Evolutionary conservation across 2,329 filamentous ascomycete species (phyloP), one percentile per base, ranked within the genome.

Genomic region (Aspergillus ibericus): DNA sequence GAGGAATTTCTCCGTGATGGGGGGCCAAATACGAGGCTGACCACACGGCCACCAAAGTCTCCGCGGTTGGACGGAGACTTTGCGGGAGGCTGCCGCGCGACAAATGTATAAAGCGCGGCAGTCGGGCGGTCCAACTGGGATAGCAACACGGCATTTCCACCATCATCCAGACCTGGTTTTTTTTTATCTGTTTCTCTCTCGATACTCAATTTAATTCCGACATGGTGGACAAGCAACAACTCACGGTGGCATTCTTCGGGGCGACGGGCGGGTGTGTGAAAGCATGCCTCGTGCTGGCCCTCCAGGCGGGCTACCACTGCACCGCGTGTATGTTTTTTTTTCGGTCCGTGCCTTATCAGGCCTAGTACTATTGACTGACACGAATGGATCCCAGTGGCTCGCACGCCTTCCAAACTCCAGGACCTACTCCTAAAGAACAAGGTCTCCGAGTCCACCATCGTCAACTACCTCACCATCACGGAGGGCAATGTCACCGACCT

Each of bases 171-270:
- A 48, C 16, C 20, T 15, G 42, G 12, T 22, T 9, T 22, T 9
- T 44, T 6, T 16, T 16, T 22, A 4, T 25, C n/a, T 35, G 6
- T 38, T 5, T 16, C n/a, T 9, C 36, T 16, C 15, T 38, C 10
- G 9, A 47, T 47, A 4, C 13, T 27, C 15, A 13, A 29, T 25
- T 5, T 5, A 29, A 29, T 25, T 27, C 20, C 29, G 12, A 32
- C 6, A 32, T 32, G 29, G 29, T 7, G 5, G 27, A 18, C 9
- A 18, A 38, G 10, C 15, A n/a, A 16, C 25, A 61, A 60, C 68
- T 58, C 50, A 78, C 75, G 32, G 66, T 83, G 55, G 78, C 80
- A 40, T 83, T 84, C 71, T 78, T 84, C 61, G 82, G 82, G 48
- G 80, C 81, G 22, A 83, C 81, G 20, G 81, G 80, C 56, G 82